These are phyloP conservation scores for Geotrichum australiense DNA, from an alignment of 1,139 yeast genomes.

Conservation along the genomic window DNA sequence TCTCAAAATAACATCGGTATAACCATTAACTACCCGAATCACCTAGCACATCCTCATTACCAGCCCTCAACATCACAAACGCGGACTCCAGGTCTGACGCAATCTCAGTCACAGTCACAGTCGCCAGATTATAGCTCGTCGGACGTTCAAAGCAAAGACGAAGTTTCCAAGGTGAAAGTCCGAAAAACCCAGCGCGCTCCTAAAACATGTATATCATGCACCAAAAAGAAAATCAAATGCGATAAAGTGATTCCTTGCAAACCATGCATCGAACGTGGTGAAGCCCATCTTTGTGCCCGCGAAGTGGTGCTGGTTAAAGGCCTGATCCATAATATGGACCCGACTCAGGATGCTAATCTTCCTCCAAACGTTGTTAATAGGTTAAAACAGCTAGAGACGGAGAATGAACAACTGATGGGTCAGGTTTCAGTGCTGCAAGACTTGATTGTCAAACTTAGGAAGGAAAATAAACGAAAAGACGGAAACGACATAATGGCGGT, in stretches of 20 bases:
- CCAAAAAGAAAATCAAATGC: conserved; percentile 22
- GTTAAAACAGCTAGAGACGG: conserved; percentile 9
- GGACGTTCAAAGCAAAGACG: too few relatives aligned
- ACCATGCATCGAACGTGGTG: conserved; percentile 21
- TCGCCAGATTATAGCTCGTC: too few relatives aligned
- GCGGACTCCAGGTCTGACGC: too few relatives aligned
- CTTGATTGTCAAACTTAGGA: conserved; percentile 10
- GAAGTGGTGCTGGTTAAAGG: conserved; percentile 24
- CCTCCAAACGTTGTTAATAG: conserved; percentile 6
- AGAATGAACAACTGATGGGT: conserved; percentile 14
- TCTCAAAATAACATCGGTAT: too few relatives aligned
- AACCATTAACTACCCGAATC: too few relatives aligned
- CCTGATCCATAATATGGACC: conserved; percentile 17
- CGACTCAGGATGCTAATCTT: conserved; percentile 6
- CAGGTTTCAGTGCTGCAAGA: conserved; percentile 15
- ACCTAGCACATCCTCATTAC: too few relatives aligned
- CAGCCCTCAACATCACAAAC: too few relatives aligned
- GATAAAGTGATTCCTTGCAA: conserved; percentile 22
- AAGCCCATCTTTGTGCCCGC: conserved; percentile 21
- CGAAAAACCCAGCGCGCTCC: conserved; percentile 21
- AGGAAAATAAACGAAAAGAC: neutral
- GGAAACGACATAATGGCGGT: conserved; percentile 1
- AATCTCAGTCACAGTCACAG: too few relatives aligned
- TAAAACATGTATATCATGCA: conserved; percentile 20
- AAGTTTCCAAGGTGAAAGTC: conserved; percentile 4